phyloP scores from a whole-genome alignment of 805 yeast genomes.

The Lipomyces kockii region DNA sequence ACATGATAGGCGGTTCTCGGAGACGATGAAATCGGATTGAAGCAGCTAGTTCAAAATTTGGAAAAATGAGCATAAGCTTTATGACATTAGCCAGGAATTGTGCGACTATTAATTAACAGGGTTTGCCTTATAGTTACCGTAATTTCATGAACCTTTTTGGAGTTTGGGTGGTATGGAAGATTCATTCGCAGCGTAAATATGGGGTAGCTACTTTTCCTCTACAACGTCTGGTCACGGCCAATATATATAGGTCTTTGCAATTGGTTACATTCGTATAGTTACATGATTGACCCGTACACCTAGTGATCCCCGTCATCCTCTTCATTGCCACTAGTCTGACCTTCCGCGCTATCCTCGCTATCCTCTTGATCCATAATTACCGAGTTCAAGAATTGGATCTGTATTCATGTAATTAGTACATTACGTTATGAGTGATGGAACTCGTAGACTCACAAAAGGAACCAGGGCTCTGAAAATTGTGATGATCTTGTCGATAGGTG shows the following conservation, averaged over 20 bases:
- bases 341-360: conserved; percentile 10
- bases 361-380: conserved; percentile 24
- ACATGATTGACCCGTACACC: neutral
- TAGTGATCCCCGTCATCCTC: neutral
- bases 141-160: neutral
- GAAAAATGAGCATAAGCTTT: conserved; percentile 4
- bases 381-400: conserved; percentile 25
- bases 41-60: conserved; percentile 28
- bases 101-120: neutral
- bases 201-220: neutral
- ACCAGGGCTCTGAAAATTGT: conserved; percentile 23
- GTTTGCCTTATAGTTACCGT: neutral
- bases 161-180: neutral
- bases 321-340: neutral
- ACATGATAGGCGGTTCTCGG: conserved; percentile 34
- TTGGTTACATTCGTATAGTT: too few relatives aligned
- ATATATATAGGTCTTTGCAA: neutral
- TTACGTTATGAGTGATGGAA: neutral
- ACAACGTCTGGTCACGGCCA: neutral
- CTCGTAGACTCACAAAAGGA: conserved; percentile 27
- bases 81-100: neutral
- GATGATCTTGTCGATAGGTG: conserved; percentile 23
- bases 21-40: conserved; percentile 33
- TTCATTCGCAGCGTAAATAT: neutral
- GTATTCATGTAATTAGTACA: neutral